Evolutionary conservation across 345 rosid species (phyloP).

Genomic region (Syzygium oleosum): DNA sequence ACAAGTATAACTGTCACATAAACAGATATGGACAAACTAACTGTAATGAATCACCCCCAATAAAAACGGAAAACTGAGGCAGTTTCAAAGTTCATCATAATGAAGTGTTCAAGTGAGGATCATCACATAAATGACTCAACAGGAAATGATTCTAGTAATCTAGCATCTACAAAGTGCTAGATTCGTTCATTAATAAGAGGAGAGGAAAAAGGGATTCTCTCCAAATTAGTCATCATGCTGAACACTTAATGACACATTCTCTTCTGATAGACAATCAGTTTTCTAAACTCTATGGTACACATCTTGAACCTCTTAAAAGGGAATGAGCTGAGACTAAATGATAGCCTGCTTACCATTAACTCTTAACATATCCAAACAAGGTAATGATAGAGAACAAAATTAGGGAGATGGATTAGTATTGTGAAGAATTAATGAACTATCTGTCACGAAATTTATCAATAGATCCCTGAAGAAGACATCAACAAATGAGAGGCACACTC

Average conservation of each 20-base stretch:
- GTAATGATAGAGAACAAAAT: neutral
- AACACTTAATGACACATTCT: neutral
- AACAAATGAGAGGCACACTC: neutral
- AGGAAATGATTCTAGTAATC: neutral
- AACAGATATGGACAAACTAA: neutral
- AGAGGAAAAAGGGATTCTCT: neutral
- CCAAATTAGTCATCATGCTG: neutral
- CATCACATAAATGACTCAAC: neutral
- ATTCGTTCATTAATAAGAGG: neutral
- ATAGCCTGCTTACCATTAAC: neutral
- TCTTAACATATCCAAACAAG: neutral
- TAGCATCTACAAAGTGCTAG: neutral
- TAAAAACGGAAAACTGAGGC: neutral
- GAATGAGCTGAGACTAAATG: neutral
- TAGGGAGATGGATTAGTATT: neutral
- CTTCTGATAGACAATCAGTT: neutral
- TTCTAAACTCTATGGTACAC: neutral
- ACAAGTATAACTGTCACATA: neutral
- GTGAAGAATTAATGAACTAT: neutral
- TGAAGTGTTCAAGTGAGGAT: neutral
- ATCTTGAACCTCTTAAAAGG: neutral
- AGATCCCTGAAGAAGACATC: neutral
- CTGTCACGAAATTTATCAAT: neutral
- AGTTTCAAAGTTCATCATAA: neutral
- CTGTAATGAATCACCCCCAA: neutral